phyloP scores from a whole-genome alignment of 164 flowering plant genomes.

The Berberis vulgaris region DNA sequence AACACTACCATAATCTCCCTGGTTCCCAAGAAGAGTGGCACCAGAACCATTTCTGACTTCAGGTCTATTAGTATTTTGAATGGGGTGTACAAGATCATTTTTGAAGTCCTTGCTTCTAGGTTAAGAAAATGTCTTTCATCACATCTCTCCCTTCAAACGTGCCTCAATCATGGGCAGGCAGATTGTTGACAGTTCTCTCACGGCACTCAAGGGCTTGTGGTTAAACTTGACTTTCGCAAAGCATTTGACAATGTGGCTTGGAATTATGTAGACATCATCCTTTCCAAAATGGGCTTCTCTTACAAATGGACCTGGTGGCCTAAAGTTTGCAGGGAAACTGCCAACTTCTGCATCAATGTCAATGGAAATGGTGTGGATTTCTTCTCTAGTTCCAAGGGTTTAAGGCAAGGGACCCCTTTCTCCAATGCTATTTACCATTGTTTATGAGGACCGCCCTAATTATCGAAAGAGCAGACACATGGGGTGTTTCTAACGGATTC shows the following conservation, averaged over 20 bases:
- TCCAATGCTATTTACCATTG: too few species aligned
- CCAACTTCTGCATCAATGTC: neutral
- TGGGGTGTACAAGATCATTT: neutral
- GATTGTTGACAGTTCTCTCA: neutral
- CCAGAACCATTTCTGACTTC: neutral
- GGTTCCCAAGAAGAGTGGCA: neutral
- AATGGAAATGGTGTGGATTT: too few species aligned
- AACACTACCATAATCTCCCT: neutral
- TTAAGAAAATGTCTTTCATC: neutral
- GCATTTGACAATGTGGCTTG: neutral
- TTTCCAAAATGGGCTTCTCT: neutral
- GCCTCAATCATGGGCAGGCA: neutral
- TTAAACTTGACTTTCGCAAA: neutral
- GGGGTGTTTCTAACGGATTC: too few species aligned
- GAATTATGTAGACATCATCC: neutral
- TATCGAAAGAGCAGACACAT: too few species aligned
- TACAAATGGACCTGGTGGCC: neutral
- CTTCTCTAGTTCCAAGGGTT: too few species aligned
- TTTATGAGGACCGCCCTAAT: too few species aligned
- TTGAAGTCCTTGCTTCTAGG: neutral
- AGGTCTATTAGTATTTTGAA: neutral
- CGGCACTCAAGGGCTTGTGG: neutral
- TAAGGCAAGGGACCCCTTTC: too few species aligned
- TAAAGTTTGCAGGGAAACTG: neutral
- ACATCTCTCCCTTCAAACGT: neutral